Conservation (phyloP, 2,329 filamentous ascomycete species). For the Gremmenia infestans region DNA sequence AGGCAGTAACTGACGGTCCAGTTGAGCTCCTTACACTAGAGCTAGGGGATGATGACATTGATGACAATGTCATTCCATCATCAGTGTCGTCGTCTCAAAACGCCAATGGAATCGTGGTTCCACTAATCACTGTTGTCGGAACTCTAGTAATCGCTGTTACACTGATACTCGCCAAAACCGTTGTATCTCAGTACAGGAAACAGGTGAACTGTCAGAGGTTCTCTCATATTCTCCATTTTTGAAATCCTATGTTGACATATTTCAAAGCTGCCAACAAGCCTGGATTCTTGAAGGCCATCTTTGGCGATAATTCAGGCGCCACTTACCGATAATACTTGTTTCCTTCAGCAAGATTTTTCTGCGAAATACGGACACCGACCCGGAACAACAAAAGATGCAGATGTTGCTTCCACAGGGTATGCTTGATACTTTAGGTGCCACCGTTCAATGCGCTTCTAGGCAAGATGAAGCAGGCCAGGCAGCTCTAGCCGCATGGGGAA, state of each 20-base stretch:
- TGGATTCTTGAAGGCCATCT: not conserved
- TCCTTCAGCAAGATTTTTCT: not conserved
- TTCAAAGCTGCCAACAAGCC: conserved; percentile 1
- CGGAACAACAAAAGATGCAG: not conserved
- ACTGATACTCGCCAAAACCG: too few relatives aligned
- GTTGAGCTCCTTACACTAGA: too few relatives aligned
- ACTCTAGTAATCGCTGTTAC: too few relatives aligned
- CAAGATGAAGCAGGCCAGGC: not conserved
- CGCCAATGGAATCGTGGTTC: too few relatives aligned
- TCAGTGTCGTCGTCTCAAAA: too few relatives aligned
- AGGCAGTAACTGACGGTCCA: too few relatives aligned
- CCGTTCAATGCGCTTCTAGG: conserved; percentile 2
- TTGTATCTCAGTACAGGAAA: too few relatives aligned
- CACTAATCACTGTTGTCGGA: too few relatives aligned
- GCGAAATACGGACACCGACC: not conserved
- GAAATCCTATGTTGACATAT: not conserved
- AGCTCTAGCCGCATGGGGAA: not conserved
- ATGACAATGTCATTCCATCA: too few relatives aligned
- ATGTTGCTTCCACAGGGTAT: not conserved
- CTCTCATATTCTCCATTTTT: too few relatives aligned
- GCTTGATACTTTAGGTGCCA: not conserved
- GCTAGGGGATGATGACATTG: too few relatives aligned
- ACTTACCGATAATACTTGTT: not conserved
- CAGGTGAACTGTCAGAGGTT: too few relatives aligned
- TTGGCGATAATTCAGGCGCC: not conserved